Evolutionary conservation across 1,139 yeast species (phyloP).

Genomic region (Chernovozyma sophiae-reginae): DNA sequence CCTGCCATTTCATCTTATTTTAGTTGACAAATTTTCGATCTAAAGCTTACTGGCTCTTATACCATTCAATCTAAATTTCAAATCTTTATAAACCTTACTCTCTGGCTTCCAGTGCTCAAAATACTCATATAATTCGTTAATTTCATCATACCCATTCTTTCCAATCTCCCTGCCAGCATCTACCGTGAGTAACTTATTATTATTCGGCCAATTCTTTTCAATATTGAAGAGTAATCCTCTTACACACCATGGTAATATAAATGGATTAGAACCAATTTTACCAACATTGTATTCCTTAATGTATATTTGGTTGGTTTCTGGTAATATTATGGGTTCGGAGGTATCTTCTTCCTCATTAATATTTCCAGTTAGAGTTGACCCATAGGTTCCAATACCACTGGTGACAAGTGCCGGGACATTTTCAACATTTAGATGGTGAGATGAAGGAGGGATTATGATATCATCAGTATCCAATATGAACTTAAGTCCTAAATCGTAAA

Average conservation of each 20-base stretch:
- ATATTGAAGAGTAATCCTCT: slow-evolving; percentile 69
- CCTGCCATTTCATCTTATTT: too few relatives aligned
- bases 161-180: slow-evolving; percentile 24
- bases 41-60: slow-evolving; percentile 46
- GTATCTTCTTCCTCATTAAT: slow-evolving; percentile 8
- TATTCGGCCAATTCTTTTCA: slow-evolving; percentile 53
- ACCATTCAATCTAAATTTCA: slow-evolving; percentile 81
- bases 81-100: slow-evolving; percentile 71
- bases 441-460: slow-evolving; percentile 34
- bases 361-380: slow-evolving; percentile 10
- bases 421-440: neutral
- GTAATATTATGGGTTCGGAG: slow-evolving; percentile 12
- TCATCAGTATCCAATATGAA: slow-evolving; percentile 76
- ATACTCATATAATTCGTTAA: slow-evolving; percentile 57
- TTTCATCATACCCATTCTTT: slow-evolving; percentile 46
- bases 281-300: slow-evolving; percentile 60
- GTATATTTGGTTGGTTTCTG: slow-evolving; percentile 45
- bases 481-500: slow-evolving; percentile 74
- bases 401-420: slow-evolving; percentile 13
- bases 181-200: slow-evolving; percentile 23
- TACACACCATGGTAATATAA: slow-evolving; percentile 86
- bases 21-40: too few relatives aligned
- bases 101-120: slow-evolving; percentile 87
- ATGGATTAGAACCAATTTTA: slow-evolving; percentile 71
- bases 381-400: slow-evolving; percentile 21